Evolutionary conservation across 2,329 filamentous ascomycete genomes (phyloP), one percentile per base, ranked within the genome.

Genomic region (Rhinocladiella similis): DNA sequence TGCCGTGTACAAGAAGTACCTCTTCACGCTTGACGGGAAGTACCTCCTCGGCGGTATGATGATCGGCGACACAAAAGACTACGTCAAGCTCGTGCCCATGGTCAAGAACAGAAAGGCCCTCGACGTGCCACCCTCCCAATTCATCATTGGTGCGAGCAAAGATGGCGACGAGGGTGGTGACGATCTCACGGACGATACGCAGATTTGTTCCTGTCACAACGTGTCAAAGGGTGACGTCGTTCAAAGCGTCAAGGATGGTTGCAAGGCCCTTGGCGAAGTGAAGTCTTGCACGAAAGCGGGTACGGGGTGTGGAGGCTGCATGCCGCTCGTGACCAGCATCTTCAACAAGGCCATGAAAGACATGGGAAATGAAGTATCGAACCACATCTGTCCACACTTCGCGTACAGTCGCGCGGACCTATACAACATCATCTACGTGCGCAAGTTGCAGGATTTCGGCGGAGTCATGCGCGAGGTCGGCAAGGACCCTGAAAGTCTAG

Each of bases 41-140:
- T 93, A 93, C 66, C 77, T 96, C 1, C 83, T 96, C 0, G 91
- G 91, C n/a, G 92, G 91, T 3, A 96, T 96, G 90, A 96, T 96
- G 90, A 94, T 96, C 59, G 92, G 91, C 38, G 91, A 96, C 67
- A 95, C 90, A 0, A 88, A 83, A 61, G 91, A 96, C 74, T 96
- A 96, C 68, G 83, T 95, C 74, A 96, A 93, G 71, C 76, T 96
- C 19, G 89, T 95, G 1, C 88, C 90, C 1, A 85, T 96, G 79
- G 90, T 94, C 53, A 95, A 92, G 75, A 86, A 83, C 63, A 88
- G 91, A 68, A 95, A 92, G 70, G 78, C 80, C 60, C 80, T 96
- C 1, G 89, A 95, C 13, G 77, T 90, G 0, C 84, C 90, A 0
- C 91, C 91, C 0, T 85, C 87, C 47, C 85, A 96, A 69, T 85